phyloP scores from a whole-genome alignment of 2,329 filamentous ascomycete genomes.

The Niveomyces coronatus region DNA sequence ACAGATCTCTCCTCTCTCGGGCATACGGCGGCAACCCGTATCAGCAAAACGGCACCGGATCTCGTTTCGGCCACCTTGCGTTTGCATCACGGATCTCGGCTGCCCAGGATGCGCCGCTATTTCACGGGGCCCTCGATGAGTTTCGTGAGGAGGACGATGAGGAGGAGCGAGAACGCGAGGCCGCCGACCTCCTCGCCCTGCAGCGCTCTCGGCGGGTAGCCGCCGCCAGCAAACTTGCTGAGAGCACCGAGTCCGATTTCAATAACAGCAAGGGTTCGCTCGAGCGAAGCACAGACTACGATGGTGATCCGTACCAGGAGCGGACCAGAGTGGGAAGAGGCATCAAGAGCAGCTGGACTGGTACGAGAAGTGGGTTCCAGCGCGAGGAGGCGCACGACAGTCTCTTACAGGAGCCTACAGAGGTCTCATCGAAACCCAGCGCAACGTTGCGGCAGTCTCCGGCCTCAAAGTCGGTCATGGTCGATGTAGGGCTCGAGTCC shows the following conservation, averaged over 20 bases:
- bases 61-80: constrained; percentile 60
- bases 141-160: constrained; percentile 91
- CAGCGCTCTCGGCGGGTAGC: constrained; percentile 85
- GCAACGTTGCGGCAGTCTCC: constrained; percentile 22
- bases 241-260: constrained; percentile 75
- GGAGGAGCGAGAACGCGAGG: constrained; percentile 78
- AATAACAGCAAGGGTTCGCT: constrained; percentile 29
- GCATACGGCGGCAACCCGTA: constrained; percentile 63
- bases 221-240: constrained; percentile 70
- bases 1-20: constrained; percentile 35
- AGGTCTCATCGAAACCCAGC: constrained; percentile 26
- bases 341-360: constrained; percentile 57
- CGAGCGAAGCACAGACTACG: constrained; percentile 21
- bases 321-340: constrained; percentile 38
- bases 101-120: constrained; percentile 76
- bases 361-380: constrained; percentile 32
- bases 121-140: constrained; percentile 83
- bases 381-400: constrained; percentile 18
- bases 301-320: constrained; percentile 31
- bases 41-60: constrained; percentile 60
- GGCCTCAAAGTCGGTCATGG: constrained; percentile 52
- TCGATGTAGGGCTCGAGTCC: constrained; percentile 76
- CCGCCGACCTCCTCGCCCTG: constrained; percentile 87
- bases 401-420: constrained; percentile 32
- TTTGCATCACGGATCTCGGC: constrained; percentile 69